Conservation (phyloP, 1,284 basidiomycete species). For the Apiotrichum porosum region DNA sequence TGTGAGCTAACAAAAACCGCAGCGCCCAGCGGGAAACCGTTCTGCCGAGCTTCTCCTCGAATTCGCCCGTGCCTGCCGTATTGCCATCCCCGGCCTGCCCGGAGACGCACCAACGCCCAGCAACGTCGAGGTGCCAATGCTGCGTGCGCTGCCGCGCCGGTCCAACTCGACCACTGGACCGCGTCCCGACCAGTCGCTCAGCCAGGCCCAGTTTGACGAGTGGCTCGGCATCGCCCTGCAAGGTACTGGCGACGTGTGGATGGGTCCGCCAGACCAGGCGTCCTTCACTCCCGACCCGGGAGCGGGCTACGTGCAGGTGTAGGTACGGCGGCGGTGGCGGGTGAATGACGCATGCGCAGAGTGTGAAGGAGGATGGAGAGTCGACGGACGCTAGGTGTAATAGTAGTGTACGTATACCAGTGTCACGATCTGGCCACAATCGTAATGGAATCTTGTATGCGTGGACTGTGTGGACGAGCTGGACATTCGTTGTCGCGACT, state of each 20-base stretch:
- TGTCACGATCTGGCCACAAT: too few relatives aligned
- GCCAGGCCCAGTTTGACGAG: conserved; percentile 24
- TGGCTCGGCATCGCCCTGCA: conserved; percentile 27
- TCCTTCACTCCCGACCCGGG: conserved; percentile 13
- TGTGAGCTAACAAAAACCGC: background rate
- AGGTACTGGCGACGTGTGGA: conserved; percentile 18
- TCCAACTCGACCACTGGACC: conserved; percentile 1
- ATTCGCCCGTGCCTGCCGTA: conserved; percentile 29
- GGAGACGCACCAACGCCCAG: conserved; percentile 9
- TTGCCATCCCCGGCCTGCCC: conserved; percentile 20
- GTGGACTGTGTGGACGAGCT: background rate
- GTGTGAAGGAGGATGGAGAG: too few relatives aligned
- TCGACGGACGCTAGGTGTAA: too few relatives aligned
- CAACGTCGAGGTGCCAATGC: conserved; percentile 32
- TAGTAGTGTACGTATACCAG: too few relatives aligned
- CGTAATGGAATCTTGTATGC: too few relatives aligned
- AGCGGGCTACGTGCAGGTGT: background rate
- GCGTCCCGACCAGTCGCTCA: conserved; percentile 4
- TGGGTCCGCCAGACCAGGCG: conserved; percentile 8
- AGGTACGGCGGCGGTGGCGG: background rate
- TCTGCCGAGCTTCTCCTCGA: conserved; percentile 29
- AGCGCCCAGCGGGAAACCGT: conserved; percentile 28
- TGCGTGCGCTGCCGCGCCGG: conserved; percentile 25
- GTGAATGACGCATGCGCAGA: too few relatives aligned
- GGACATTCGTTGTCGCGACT: background rate